phyloP scores from a whole-genome alignment of 176 grass and related monocot species.

The Paspalum notatum region DNA sequence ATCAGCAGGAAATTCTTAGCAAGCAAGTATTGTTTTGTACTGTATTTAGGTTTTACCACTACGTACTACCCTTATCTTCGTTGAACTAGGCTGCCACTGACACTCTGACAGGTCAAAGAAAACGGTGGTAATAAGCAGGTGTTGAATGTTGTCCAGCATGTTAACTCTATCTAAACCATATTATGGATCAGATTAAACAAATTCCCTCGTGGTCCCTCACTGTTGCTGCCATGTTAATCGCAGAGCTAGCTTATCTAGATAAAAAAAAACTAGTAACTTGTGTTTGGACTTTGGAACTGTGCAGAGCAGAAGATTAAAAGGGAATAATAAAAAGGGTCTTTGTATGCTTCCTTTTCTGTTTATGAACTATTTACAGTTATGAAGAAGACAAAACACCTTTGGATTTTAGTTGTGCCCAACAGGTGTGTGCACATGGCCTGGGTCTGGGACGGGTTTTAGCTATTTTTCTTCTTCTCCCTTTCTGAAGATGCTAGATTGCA shows the following conservation, averaged over 20 bases:
- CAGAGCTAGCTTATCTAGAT: constrained; percentile 19
- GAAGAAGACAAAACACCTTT: constrained; percentile 21
- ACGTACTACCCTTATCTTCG: too few relatives aligned
- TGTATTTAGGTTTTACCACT: background rate
- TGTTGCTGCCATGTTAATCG: background rate
- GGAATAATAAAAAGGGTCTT: background rate
- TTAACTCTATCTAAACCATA: background rate
- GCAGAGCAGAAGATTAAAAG: constrained; percentile 10
- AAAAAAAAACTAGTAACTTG: background rate
- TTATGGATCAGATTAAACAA: background rate
- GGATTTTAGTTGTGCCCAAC: constrained; percentile 27
- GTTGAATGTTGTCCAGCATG: background rate
- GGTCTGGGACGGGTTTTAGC: background rate
- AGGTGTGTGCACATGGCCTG: constrained; percentile 43
- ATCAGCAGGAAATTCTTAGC: constrained; percentile 1
- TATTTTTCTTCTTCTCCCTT: too few relatives aligned
- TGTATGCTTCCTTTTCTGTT: background rate
- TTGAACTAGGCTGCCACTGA: background rate
- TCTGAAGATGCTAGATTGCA: background rate
- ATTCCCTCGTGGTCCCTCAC: background rate
- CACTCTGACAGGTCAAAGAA: background rate
- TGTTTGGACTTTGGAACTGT: constrained; percentile 6
- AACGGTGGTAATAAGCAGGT: background rate
- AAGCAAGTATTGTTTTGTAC: background rate
- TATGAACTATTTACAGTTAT: background rate